phyloP scores from a whole-genome alignment of 208 protist species.

The Phytomonas sp. region DNA sequence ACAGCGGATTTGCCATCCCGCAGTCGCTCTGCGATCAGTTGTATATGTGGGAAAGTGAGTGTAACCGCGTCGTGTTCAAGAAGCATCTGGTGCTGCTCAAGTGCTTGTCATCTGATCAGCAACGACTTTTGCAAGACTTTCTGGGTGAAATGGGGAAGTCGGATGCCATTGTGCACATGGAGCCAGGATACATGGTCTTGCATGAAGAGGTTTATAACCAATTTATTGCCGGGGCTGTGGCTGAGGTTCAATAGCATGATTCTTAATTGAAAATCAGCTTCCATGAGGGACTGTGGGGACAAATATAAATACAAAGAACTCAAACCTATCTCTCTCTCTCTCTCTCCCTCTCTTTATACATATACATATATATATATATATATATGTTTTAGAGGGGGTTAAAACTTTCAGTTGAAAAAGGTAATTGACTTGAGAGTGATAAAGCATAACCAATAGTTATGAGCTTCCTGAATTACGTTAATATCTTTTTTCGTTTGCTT shows the following conservation, averaged over 20 bases:
- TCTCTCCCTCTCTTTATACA: not conserved
- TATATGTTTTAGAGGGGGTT: not conserved
- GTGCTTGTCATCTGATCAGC: slow-evolving; percentile 50
- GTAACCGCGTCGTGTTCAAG: slow-evolving; percentile 67
- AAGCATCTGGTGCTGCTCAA: slow-evolving; percentile 60
- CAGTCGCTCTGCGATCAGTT: slow-evolving; percentile 87
- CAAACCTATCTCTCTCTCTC: not conserved
- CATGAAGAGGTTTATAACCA: slow-evolving; percentile 60
- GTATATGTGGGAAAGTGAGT: slow-evolving; percentile 84
- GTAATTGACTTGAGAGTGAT: not conserved
- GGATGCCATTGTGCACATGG: slow-evolving; percentile 52
- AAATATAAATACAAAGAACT: not conserved
- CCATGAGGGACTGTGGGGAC: not conserved
- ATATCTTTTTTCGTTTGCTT: not conserved
- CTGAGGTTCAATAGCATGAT: not conserved
- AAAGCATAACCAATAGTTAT: not conserved
- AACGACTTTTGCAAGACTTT: slow-evolving; percentile 28
- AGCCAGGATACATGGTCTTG: slow-evolving; percentile 58
- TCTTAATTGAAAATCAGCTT: not conserved
- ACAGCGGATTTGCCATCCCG: slow-evolving; percentile 40
- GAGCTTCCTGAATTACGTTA: not conserved
- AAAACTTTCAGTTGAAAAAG: not conserved
- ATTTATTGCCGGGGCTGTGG: slow-evolving; percentile 33
- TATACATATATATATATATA: slow-evolving; percentile 7
- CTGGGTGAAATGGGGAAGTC: slow-evolving; percentile 42